Evolutionary conservation across 2,329 filamentous ascomycete genomes (phyloP), one percentile per base, ranked within the genome.

Genomic region (Colletotrichum sp.): DNA sequence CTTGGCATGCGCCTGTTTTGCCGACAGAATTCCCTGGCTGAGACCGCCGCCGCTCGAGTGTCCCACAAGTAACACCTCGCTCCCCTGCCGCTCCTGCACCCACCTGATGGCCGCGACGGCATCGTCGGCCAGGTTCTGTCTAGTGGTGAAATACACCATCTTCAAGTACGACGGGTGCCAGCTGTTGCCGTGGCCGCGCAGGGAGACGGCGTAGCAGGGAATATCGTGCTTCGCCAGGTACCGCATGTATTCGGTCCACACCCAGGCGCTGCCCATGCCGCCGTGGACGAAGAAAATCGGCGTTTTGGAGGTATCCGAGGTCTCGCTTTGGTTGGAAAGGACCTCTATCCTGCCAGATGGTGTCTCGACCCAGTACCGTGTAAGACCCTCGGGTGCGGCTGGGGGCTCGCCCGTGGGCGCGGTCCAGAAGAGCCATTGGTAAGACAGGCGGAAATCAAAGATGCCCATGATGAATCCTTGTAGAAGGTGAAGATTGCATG

Each of bases 281-380:
- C 89, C 90, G 77, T 91, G 89, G 39, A 86, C 83, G 81, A 91
- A 90, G 82, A 90, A 86, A 15, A 91, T 80, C 3, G 87, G 85
- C 12, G 84, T 80, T 8, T 73, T 66, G n/a, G 59, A 34, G 7
- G 24, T 60, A 34, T 57, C 13, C 55, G 55, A 69, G 24, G 73
- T 76, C 3, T 78, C 69, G 2, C 86, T 84, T 16, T 80, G 78
- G n/a, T 85, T 86, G 72, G 83, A 84, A 32, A 91, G 85, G 5
- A 91, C 79, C 79, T 91, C 89, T n/a, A 91, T 82, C 4, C 83
- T 81, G 3, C 89, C 89, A 4, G 81, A 82, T 5, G 85, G 80
- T 0, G 88, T 89, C 21, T 82, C 76, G 67, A 90, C 81, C 80
- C 85, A 89, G 60, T 82, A 82, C 12, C 88, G 85, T 71, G 84